These are phyloP conservation scores for Cyclocybe cylindracea DNA, from an alignment of 768 basidiomycete species.

Conservation along the genomic window DNA sequence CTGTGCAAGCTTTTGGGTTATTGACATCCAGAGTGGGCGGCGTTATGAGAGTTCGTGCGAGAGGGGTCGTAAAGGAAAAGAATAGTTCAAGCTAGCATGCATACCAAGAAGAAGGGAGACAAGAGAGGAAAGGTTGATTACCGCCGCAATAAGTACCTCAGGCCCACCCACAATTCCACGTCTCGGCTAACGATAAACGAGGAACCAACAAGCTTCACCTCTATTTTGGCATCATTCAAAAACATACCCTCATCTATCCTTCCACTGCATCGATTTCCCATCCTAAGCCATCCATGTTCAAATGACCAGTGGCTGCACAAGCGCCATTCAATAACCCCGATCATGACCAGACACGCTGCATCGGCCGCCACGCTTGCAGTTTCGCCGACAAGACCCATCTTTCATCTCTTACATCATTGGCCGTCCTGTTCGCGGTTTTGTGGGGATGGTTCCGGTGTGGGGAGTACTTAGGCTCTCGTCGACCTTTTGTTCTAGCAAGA, in stretches of 20 bases:
- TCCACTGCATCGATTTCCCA: no score
- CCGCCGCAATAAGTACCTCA: not conserved
- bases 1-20: constrained; percentile 17
- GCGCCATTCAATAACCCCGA: no score
- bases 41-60: not conserved
- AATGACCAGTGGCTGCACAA: no score
- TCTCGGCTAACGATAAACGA: constrained; percentile 1
- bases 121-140: constrained; percentile 8
- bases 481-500: no score
- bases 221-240: constrained; percentile 8
- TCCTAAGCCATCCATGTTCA: no score
- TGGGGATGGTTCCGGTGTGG: no score
- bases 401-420: no score
- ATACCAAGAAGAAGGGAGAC: constrained; percentile 11
- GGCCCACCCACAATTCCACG: constrained; percentile 2
- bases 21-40: constrained; percentile 5
- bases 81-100: constrained; percentile 3
- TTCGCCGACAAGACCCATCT: no score
- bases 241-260: not conserved
- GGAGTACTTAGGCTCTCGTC: no score
- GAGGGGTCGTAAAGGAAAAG: constrained; percentile 6
- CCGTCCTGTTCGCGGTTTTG: no score
- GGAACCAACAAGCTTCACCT: not conserved
- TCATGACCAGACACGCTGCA: no score
- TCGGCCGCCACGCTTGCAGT: no score